Evolutionary conservation across 176 grass and related monocot species (phyloP).

Genomic region (Triticum urartu): DNA sequence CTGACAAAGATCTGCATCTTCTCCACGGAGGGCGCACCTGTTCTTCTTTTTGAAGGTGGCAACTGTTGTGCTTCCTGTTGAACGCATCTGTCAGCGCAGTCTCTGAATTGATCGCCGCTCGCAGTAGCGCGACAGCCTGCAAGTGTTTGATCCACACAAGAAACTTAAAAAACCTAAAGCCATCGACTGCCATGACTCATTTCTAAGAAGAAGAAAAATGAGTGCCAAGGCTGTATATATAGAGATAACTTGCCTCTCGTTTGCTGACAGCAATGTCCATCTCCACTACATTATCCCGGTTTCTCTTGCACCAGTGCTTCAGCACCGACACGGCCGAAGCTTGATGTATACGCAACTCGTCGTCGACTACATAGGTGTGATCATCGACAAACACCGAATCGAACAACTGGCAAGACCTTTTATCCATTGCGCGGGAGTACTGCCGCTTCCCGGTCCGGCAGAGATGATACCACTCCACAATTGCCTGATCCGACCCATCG

Average conservation of each 20-base stretch:
- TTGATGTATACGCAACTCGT: background rate
- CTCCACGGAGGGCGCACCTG: background rate
- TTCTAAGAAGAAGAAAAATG: too few species aligned
- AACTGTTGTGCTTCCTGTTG: background rate
- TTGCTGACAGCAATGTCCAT: background rate
- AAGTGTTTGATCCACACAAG: background rate
- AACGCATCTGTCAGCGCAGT: background rate
- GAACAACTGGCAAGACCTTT: background rate
- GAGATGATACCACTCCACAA: background rate
- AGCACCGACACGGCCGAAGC: background rate
- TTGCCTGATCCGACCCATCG: background rate
- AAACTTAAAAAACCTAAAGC: background rate
- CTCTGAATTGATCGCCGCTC: background rate
- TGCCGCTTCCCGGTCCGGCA: background rate
- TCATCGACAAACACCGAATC: background rate
- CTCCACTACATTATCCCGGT: background rate
- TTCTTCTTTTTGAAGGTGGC: background rate
- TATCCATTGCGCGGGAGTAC: background rate
- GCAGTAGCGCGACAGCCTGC: background rate
- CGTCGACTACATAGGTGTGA: background rate
- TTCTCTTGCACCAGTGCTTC: background rate
- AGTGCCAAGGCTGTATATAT: background rate
- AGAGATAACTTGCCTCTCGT: background rate
- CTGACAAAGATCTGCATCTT: conserved; percentile 10
- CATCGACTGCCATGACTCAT: background rate